These are phyloP conservation scores for Metarhizium rileyi DNA, from an alignment of 2,329 filamentous ascomycete species.

Conservation along the genomic window DNA sequence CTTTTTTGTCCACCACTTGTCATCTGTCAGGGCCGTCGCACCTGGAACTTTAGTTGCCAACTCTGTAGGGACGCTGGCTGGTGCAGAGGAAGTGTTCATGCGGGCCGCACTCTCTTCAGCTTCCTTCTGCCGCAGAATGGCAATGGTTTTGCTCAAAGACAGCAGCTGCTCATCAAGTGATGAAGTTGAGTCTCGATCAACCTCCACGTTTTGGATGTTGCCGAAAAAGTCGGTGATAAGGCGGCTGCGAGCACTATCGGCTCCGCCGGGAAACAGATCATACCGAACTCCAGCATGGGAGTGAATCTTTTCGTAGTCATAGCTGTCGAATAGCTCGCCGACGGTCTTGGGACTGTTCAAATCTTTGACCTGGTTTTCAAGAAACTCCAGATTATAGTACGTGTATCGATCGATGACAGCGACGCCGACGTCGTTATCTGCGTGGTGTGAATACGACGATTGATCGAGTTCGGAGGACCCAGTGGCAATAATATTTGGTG, in stretches of 20 bases:
- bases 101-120: slow-evolving; percentile 31
- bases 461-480: slow-evolving; percentile 95
- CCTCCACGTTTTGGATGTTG: slow-evolving; percentile 93
- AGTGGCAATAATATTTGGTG: slow-evolving; percentile 94
- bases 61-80: slow-evolving; percentile 19
- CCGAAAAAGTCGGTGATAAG: slow-evolving; percentile 96
- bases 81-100: slow-evolving; percentile 17
- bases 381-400: slow-evolving; percentile 95
- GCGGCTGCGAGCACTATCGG: slow-evolving; percentile 64
- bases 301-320: slow-evolving; percentile 91
- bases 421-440: slow-evolving; percentile 94
- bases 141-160: slow-evolving; percentile 61
- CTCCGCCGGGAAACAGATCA: slow-evolving; percentile 86
- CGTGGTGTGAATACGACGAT: slow-evolving; percentile 94
- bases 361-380: slow-evolving; percentile 82
- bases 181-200: slow-evolving; percentile 54
- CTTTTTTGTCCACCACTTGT: slow-evolving; percentile 60
- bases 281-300: slow-evolving; percentile 85
- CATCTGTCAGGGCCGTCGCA: slow-evolving; percentile 52
- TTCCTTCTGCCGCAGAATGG: slow-evolving; percentile 39
- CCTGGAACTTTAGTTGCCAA: slow-evolving; percentile 21
- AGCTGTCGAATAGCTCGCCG: slow-evolving; percentile 91
- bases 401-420: slow-evolving; percentile 98
- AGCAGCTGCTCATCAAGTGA: slow-evolving; percentile 64
- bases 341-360: slow-evolving; percentile 81